Conservation (phyloP, 768 basidiomycete genomes). For the Lepiota brunneoincarnata region DNA sequence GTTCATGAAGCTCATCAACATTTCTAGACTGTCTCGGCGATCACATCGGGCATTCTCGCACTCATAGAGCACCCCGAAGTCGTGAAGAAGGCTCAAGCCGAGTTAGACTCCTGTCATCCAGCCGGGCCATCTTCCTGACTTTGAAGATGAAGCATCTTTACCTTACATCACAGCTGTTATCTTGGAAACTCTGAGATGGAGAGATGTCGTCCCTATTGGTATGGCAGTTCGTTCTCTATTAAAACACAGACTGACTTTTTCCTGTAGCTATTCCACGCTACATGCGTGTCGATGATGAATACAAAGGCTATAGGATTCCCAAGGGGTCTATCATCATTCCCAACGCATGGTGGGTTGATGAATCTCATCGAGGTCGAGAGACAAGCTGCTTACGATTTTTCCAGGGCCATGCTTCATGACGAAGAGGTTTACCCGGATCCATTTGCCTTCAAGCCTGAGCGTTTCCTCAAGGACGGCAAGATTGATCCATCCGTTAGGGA, state of each 20-base stretch:
- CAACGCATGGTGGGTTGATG: conserved; percentile 28
- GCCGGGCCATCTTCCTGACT: conserved; percentile 27
- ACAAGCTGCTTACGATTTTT: neutral
- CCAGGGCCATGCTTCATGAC: conserved; percentile 33
- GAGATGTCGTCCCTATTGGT: neutral
- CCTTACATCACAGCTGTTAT: conserved; percentile 17
- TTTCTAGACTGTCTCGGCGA: conserved; percentile 22
- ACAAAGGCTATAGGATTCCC: conserved; percentile 43
- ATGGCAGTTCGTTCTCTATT: neutral
- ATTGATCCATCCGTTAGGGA: conserved; percentile 27
- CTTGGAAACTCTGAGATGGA: neutral
- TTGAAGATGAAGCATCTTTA: conserved; percentile 23
- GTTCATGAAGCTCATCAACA: too few species aligned
- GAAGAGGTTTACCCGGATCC: conserved; percentile 33
- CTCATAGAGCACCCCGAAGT: conserved; percentile 29
- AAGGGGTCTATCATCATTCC: conserved; percentile 35
- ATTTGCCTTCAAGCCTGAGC: conserved; percentile 40
- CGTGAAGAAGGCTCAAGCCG: conserved; percentile 28
- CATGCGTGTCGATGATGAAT: conserved; percentile 38
- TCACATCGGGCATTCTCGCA: conserved; percentile 28
- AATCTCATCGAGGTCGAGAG: neutral
- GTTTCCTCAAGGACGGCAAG: conserved; percentile 41
- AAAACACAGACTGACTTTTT: neutral
- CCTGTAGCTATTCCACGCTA: conserved; percentile 29
- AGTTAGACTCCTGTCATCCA: conserved; percentile 32